phyloP scores from a whole-genome alignment of 306 rosid genomes.

The Glycine latifolia region DNA sequence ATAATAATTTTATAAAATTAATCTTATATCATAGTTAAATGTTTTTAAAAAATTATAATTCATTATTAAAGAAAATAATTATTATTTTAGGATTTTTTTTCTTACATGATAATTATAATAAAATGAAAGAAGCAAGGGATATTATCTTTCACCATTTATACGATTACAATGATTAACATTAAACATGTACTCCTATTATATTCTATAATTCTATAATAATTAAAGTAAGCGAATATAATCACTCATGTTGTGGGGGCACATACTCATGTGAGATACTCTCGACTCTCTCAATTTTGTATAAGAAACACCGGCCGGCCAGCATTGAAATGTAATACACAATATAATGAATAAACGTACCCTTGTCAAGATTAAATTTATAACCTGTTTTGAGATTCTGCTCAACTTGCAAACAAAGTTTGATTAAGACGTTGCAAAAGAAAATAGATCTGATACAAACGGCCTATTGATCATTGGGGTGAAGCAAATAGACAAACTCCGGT shows the following conservation, averaged over 20 bases:
- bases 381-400: background rate
- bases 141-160: background rate
- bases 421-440: background rate
- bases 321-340: background rate
- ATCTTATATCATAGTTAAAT: no score
- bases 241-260: no score
- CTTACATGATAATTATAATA: no score
- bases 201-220: background rate
- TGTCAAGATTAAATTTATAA: background rate
- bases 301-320: no score
- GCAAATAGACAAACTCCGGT: slow-evolving; percentile 16
- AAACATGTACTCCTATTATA: background rate
- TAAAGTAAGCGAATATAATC: background rate
- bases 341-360: background rate
- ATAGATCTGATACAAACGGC: background rate
- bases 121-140: no score
- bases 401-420: background rate
- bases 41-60: no score
- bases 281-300: no score
- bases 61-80: no score
- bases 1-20: no score
- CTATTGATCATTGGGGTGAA: background rate
- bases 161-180: background rate
- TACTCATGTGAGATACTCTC: no score
- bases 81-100: no score